Evolutionary conservation across 495 filamentous ascomycete species (phyloP), one percentile per base, ranked within the genome.

Genomic region (Podospora appendiculata): DNA sequence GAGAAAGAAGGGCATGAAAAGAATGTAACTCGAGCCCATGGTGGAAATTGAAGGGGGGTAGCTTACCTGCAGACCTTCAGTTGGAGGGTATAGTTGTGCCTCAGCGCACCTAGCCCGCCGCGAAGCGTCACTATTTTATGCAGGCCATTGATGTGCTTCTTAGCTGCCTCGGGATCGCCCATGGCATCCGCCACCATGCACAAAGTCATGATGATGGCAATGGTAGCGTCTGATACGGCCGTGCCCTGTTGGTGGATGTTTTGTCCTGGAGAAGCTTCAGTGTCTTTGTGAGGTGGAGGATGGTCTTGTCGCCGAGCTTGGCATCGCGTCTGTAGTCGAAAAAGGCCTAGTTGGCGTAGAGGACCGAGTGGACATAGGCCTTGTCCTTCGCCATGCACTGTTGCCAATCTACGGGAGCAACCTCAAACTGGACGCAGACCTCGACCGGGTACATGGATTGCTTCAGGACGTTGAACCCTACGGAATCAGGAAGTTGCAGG

Each of bases 121-220:
- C 71, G 65, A 1, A 74, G 42, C 33, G 58, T 33, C 36, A 72
- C 60, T 1, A 76, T 61, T 14, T 65, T 62, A 34, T 52, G 57
- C 32, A 73, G 55, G 4, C 70, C 71, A 11, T 61, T 40, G 35
- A 69, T 45, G 50, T 74, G 73, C 16, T 66, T 59, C 19, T 53
- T 57, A 8, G 62, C 63, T 8, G 62, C 51, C 14, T 55, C 45
- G 39, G 14, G 19, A 25, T 73, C 59, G 11, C 58, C 59, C 2
- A 58, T 50, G 1, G 63, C 41, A 33, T 69, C 56, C 8, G 72
- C 60, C 51, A 66, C 50, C 17, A 58, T 52, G 12, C 60, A 57
- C 8, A 73, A 52, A 8, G 51, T 58, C 10, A 70, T 35, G 13
- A 74, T 58, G 3, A 59, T 58, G 25, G 62, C 57, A 6, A 73